Evolutionary conservation across 306 rosid species (phyloP).

Genomic region (Glycine latifolia): DNA sequence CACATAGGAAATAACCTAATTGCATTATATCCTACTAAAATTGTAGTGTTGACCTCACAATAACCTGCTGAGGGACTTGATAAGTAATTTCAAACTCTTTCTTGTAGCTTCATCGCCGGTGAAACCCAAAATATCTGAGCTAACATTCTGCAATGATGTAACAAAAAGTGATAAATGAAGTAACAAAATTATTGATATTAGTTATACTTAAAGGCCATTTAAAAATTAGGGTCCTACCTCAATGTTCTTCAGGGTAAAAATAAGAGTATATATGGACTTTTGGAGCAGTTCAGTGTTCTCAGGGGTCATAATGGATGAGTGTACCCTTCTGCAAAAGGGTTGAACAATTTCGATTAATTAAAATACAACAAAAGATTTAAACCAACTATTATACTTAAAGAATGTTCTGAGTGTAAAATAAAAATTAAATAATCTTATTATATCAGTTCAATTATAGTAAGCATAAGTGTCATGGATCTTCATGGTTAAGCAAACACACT

Average conservation of each 20-base stretch:
- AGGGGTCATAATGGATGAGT: constrained; percentile 79
- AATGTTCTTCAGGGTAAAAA: constrained; percentile 85
- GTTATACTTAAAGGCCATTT: neutral
- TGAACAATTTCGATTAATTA: constrained; percentile 7
- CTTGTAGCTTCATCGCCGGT: constrained; percentile 91
- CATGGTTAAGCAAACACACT: neutral
- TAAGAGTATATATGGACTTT: constrained; percentile 74
- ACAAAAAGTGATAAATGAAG: neutral
- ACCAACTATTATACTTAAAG: constrained; percentile 16
- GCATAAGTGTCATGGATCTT: neutral
- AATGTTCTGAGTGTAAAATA: constrained; percentile 6
- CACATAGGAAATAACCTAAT: constrained; percentile 35
- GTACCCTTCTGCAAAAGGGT: constrained; percentile 61
- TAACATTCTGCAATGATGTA: constrained; percentile 66
- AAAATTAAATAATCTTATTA: constrained; percentile 5
- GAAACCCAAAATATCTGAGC: constrained; percentile 87
- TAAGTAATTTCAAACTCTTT: constrained; percentile 78
- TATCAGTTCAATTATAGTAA: constrained; percentile 20
- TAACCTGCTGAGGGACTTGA: constrained; percentile 90
- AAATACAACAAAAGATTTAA: neutral
- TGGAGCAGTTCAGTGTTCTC: constrained; percentile 90
- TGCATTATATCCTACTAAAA: constrained; percentile 44
- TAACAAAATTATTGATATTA: neutral
- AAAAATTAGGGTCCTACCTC: constrained; percentile 60
- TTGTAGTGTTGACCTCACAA: constrained; percentile 56